Evolutionary conservation across 805 yeast species (phyloP), one percentile per base, ranked within the genome.

Genomic region (Lipomyces oligophaga): DNA sequence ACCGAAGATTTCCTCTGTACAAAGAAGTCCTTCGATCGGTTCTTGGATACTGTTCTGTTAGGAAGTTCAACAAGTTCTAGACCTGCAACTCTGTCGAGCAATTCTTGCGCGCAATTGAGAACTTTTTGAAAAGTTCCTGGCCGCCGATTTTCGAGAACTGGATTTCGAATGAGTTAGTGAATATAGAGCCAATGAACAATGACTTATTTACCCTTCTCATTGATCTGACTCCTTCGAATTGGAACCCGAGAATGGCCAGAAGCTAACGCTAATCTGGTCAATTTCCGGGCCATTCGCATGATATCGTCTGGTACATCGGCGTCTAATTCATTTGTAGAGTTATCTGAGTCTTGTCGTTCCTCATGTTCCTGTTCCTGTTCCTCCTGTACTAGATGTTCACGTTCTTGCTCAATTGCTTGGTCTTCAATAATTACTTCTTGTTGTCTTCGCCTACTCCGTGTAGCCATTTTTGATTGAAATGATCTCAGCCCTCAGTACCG

Each of bases 251-350:
- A 26, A 18, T 38, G 35, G 25, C 45, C 57, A 22, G 20, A 20
- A 11, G 43, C 45, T 8, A 52, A 38, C 21, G 54, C 57, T 18
- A 45, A 20, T 27, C 38, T 34, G 15, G 50, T 55, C 20, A 52
- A 35, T 16, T 52, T 52, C 34, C 40, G 40, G n/a, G 52, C 56
- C 55, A 52, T 45, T 7, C 56, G 41, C 22, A 22, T 18, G n/a
- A 50, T 19, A 15, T 43, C 54, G 34, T 44, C 49, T 5, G 27
- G 22, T 11, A 13, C 15, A 20, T 38, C 45, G 2, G 19, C n/a
- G 11, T 22, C 20, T 18, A 25, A n/a, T 15, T 19, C n/a, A n/a
- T n/a, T n/a, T n/a, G n/a, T n/a, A n/a, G n/a, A n/a, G n/a, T n/a
- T n/a, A n/a, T n/a, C n/a, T n/a, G n/a, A n/a, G n/a, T n/a, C n/a